These are phyloP conservation scores for Pyronema omphalodes DNA, from an alignment of 495 filamentous ascomycete genomes.

Conservation along the genomic window DNA sequence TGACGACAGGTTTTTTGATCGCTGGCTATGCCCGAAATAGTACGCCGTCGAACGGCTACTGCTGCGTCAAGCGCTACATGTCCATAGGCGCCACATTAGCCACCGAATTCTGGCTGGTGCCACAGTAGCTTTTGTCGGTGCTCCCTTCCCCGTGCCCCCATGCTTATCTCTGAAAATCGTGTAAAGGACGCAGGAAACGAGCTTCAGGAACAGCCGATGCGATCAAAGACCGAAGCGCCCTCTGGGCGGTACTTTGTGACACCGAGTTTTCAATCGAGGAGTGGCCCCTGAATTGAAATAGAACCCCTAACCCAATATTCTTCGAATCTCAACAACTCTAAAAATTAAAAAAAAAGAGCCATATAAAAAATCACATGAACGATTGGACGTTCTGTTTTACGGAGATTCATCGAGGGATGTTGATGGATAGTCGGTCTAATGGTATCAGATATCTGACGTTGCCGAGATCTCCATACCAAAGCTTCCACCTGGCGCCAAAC, in stretches of 20 bases:
- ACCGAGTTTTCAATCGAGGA: neutral
- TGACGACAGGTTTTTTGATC: neutral
- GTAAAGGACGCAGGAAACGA: neutral
- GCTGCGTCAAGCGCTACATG: neutral
- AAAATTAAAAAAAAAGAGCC: neutral
- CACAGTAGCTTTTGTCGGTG: neutral
- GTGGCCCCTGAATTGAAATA: neutral
- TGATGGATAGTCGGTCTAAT: neutral
- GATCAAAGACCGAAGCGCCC: neutral
- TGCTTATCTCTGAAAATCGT: neutral
- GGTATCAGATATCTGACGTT: neutral
- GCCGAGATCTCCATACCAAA: neutral
- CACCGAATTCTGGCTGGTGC: neutral
- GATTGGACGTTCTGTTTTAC: neutral
- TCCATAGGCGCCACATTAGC: neutral
- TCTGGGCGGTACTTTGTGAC: neutral
- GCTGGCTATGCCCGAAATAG: neutral
- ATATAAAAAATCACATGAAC: neutral
- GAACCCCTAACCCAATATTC: neutral
- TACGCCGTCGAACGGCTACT: neutral
- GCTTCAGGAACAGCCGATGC: neutral
- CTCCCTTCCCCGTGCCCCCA: neutral
- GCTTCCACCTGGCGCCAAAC: neutral
- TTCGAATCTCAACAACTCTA: neutral
- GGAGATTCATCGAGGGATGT: neutral